Evolutionary conservation across 768 basidiomycete genomes (phyloP), one percentile per base, ranked within the genome.

Genomic region (Boletus pseudo-olivaceus): DNA sequence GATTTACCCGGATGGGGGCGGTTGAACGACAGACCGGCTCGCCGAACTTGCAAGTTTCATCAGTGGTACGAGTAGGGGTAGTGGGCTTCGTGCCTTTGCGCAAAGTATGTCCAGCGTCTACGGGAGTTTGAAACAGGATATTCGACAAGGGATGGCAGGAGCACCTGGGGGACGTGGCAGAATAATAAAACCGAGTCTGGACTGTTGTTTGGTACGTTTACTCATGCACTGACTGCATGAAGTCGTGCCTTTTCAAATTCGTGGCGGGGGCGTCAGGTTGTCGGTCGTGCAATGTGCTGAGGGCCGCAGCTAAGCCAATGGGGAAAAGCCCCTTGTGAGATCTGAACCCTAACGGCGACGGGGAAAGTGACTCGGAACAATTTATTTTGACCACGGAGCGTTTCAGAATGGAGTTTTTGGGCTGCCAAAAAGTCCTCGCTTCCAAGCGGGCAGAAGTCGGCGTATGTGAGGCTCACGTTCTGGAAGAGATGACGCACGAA

Each of bases 151-250:
- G 84, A 35, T 82, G 91, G 75, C 75, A 78, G 63, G 81, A 79
- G 61, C 80, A 93, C 64, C 78, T 94, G 27, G 71, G 74, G 47
- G 89, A 86, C 2, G 72, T 93, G 33, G 90, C 84, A 3, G n/a
- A n/a, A n/a, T 81, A 72, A 64, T 47, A 69, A 74, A 0, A 88
- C 88, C 23, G 82, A 83, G 59, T 81, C 86, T n/a, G 85, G 87
- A 53, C 85, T 92, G 86, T 93, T 93, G 83, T 89, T 69, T 93
- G 89, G 85, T 81, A 44, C 33, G 80, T 75, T 65, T 42, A 10
- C 40, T 47, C 44, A 40, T 20, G 19, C 35, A 32, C 49, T 26
- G 40, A 54, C 19, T 11, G 27, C 54, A 37, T 34, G 40, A 30
- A 29, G 23, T 40, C 20, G 15, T 41, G 19, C 42, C 41, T 41